Percentiles rank a stretch among this genome's conserved stretches.
phyloP scores from a whole-genome alignment of 1,284 basidiomycete genomes.

The Tilletiopsis washingtonensis region DNA sequence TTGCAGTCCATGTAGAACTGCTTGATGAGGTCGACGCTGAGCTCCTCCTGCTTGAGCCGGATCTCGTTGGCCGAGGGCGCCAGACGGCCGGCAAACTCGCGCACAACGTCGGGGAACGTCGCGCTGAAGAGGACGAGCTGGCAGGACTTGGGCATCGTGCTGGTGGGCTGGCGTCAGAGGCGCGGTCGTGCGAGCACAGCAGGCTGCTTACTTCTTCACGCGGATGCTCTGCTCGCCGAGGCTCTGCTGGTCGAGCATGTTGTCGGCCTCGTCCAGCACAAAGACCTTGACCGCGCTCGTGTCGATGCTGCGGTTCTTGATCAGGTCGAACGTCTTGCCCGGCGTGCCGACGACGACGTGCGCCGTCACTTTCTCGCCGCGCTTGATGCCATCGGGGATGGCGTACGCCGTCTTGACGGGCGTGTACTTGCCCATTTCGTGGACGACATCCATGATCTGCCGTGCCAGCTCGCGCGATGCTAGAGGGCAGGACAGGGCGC shows the following conservation, averaged over 20 bases:
- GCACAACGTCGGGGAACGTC: constrained; percentile 91
- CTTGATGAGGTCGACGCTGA: constrained; percentile 87
- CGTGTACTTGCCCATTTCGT: constrained; percentile 91
- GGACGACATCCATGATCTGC: constrained; percentile 92
- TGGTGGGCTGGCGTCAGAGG: constrained; percentile 42
- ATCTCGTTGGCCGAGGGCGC: constrained; percentile 95
- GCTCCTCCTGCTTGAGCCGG: constrained; percentile 84
- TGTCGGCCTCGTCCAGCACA: constrained; percentile 96
- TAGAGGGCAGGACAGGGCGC: constrained; percentile 42
- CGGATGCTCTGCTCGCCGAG: constrained; percentile 91
- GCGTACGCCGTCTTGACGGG: constrained; percentile 85
- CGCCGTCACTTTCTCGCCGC: constrained; percentile 66
- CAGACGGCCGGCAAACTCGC: constrained; percentile 79
- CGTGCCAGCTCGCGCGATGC: constrained; percentile 94
- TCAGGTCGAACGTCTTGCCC: constrained; percentile 84
- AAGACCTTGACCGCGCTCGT: constrained; percentile 78
- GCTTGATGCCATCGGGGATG: constrained; percentile 68
- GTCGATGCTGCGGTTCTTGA: constrained; percentile 52
- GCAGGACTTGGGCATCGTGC: constrained; percentile 60
- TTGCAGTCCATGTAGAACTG: constrained; percentile 90
- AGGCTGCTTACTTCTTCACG: constrained; percentile 69
- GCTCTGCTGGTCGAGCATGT: constrained; percentile 93
- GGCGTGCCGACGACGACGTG: constrained; percentile 95
- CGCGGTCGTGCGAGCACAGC: no score
- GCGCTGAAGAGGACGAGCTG: constrained; percentile 97